Conservation (phyloP, 371 early-diverging fungal genomes). For the Nematocida major region DNA sequence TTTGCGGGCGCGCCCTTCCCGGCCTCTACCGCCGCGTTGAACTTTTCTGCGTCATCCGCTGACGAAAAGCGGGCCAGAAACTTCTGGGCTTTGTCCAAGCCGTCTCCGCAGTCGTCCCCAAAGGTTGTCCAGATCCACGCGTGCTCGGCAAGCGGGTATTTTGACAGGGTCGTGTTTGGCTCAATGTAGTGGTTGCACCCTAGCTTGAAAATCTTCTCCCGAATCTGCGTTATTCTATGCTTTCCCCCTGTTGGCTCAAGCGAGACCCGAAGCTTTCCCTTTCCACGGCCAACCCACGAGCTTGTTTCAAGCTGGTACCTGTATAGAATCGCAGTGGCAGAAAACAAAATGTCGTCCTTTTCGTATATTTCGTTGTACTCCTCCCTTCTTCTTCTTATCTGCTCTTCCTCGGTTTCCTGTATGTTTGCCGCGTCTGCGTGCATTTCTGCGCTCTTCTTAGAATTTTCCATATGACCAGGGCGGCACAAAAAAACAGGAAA, state of each 20-base stretch:
- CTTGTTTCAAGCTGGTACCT: slow-evolving; percentile 18
- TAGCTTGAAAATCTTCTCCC: slow-evolving; percentile 45
- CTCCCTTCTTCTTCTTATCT: slow-evolving; percentile 2
- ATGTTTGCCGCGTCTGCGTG: not conserved
- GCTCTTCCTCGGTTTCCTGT: slow-evolving; percentile 32
- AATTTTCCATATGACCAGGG: slow-evolving; percentile 73
- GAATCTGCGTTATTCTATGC: slow-evolving; percentile 30
- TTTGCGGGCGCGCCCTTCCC: not conserved
- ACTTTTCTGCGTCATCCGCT: slow-evolving; percentile 20
- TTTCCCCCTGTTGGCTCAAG: slow-evolving; percentile 8
- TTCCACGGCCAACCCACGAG: slow-evolving; percentile 40
- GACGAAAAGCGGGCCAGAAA: slow-evolving; percentile 18
- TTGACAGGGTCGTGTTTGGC: not conserved
- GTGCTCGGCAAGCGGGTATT: slow-evolving; percentile 29
- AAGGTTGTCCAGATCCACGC: slow-evolving; percentile 34
- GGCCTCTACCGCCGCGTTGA: slow-evolving; percentile 22
- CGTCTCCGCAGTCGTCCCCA: slow-evolving; percentile 49
- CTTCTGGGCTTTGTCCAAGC: slow-evolving; percentile 4
- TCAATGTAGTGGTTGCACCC: slow-evolving; percentile 52
- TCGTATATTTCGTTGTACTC: slow-evolving; percentile 3
- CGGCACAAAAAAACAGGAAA: slow-evolving; percentile 29
- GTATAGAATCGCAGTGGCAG: slow-evolving; percentile 14
- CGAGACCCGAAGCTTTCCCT: slow-evolving; percentile 39
- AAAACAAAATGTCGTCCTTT: slow-evolving; percentile 32
- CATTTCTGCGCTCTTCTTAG: slow-evolving; percentile 64